Base-by-base conservation (phyloP, 1,284 basidiomycete species). In the Neolentinus lepideus region DNA sequence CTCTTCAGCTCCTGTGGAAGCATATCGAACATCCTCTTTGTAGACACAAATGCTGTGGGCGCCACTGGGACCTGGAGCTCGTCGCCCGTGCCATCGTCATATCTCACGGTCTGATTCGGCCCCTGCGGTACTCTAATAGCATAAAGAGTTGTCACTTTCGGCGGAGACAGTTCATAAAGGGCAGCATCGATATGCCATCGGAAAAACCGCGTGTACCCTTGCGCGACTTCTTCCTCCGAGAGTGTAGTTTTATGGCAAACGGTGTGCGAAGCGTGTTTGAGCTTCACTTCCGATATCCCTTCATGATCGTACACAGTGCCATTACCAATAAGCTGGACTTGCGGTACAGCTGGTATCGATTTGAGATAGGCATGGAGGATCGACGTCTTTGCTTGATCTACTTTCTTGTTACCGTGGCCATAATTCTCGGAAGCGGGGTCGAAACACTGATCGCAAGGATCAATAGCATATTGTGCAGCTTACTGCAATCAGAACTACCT, bases 161-260 rank as follows among this genome's bases (percentile, higher is more conserved):
- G 94, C n/a, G 91, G 91, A 22, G 83, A 81, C 22, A 93, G 80
- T 59, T 90, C 85, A 69, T 96, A 97, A 25, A 96, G 71, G 0
- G 94, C 94, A 1, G 94, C 94, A 64, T 96, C 94, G 69, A 96
- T 95, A 71, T 96, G 93, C 92, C 92, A 94, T 53, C 92, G 78
- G 68, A 93, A 94, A 77, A 92, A 95, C 27, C 93, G 81, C 12
- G 93, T 95, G 45, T 76, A 69, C 26, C 90, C 90, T 54, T 80
- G 78, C 9, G 74, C 81, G 62, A 90, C 87, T 59, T 96, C 92
- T 62, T 88, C 89, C 1, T 79, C 76, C 1, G 85, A 84, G 25
- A 94, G 78, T n/a, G 72, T 72, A 31, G 86, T 86, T 72, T 91
- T 91, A 76, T 97, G 94, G 73, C 96, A 97, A 1, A 89, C 90